Conservation (phyloP, 371 early-diverging fungal genomes). For the Coemansia sp. region DNA sequence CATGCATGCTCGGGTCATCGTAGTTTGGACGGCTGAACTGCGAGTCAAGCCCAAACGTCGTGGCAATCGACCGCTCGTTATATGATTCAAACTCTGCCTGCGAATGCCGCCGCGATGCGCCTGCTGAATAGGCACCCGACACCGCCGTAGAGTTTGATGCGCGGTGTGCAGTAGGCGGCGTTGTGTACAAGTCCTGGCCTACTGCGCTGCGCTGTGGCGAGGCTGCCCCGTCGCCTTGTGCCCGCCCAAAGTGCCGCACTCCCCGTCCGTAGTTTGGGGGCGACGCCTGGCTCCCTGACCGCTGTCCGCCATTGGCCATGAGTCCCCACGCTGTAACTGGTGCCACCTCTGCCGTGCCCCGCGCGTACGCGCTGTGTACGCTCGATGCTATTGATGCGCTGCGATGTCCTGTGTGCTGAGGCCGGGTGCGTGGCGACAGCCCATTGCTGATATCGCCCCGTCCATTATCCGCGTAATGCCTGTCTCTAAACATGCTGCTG, state of each 20-base stretch:
- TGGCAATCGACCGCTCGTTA: slow-evolving; percentile 30
- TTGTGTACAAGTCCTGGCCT: slow-evolving; percentile 11
- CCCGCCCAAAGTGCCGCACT: slow-evolving; percentile 1
- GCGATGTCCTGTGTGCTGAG: not conserved
- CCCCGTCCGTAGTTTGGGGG: slow-evolving; percentile 16
- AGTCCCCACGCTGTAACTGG: slow-evolving; percentile 27
- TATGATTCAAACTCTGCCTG: slow-evolving; percentile 34
- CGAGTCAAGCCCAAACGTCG: slow-evolving; percentile 32
- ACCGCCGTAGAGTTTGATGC: slow-evolving; percentile 37
- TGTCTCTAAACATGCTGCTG: not conserved
- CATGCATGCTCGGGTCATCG: slow-evolving; percentile 43
- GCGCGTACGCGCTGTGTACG: not conserved
- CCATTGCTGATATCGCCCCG: not conserved
- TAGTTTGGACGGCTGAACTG: slow-evolving; percentile 30
- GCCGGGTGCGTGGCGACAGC: not conserved
- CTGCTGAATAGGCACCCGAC: slow-evolving; percentile 5
- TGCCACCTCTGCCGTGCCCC: slow-evolving; percentile 25
- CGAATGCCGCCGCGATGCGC: slow-evolving; percentile 23
- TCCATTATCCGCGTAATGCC: not conserved
- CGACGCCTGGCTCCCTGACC: not conserved
- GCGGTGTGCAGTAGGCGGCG: slow-evolving; percentile 39
- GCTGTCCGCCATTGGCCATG: slow-evolving; percentile 13
- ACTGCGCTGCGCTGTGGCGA: slow-evolving; percentile 15
- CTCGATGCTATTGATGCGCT: not conserved
- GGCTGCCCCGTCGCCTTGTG: slow-evolving; percentile 8